Evolutionary conservation across 805 yeast species (phyloP).

Genomic region (Clavispora santaluciae): DNA sequence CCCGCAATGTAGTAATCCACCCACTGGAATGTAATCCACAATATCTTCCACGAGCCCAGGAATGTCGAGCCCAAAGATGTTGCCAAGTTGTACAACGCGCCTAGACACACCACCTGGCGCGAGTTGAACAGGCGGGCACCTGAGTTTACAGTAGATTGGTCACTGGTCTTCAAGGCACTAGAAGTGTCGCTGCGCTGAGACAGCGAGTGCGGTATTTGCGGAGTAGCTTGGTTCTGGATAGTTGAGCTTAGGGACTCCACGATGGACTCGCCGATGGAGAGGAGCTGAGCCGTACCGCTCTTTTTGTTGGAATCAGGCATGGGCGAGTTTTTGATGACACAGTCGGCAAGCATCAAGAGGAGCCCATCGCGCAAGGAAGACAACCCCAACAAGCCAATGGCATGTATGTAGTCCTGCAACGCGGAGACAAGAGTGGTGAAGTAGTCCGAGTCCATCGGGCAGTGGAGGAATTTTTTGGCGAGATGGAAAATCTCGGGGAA

Average conservation of each 20-base stretch:
- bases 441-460: conserved; percentile 64
- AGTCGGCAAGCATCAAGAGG: conserved; percentile 23
- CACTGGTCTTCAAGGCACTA: neutral
- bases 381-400: conserved; percentile 70
- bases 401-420: conserved; percentile 75
- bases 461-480: conserved; percentile 47
- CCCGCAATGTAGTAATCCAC: conserved; percentile 68
- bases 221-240: conserved; percentile 20
- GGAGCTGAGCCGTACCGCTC: conserved; percentile 17
- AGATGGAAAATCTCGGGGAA: conserved; percentile 23
- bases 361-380: conserved; percentile 51
- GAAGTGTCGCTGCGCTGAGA: neutral
- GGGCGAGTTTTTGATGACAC: conserved; percentile 33
- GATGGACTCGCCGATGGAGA: conserved; percentile 46
- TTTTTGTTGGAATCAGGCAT: conserved; percentile 2
- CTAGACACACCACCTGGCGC: conserved; percentile 67
- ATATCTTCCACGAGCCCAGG: conserved; percentile 58
- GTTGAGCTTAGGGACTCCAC: conserved; percentile 48
- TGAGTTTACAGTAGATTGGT: neutral
- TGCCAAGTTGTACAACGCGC: conserved; percentile 75
- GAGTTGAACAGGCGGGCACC: conserved; percentile 39
- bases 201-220: neutral
- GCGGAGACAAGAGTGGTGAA: conserved; percentile 68
- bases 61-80: conserved; percentile 77
- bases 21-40: conserved; percentile 70